These are phyloP conservation scores for Lepiota venenata DNA, from an alignment of 768 basidiomycete genomes.

Conservation along the genomic window DNA sequence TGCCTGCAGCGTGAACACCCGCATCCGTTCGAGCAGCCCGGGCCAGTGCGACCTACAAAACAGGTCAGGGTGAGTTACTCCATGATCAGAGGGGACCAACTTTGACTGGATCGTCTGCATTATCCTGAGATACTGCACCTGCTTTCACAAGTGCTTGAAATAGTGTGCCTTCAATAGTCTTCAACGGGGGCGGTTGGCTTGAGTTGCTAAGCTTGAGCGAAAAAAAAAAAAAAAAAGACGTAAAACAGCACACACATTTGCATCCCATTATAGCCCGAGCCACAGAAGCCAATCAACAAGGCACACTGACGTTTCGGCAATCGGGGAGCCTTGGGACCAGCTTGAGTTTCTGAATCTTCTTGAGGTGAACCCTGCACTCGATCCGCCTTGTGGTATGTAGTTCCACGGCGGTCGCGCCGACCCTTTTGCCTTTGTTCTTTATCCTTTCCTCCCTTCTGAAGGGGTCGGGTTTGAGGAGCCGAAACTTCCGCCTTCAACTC, in stretches of 20 bases:
- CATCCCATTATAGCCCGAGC: slow-evolving; percentile 91
- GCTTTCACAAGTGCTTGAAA: slow-evolving; percentile 87
- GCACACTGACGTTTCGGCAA: slow-evolving; percentile 85
- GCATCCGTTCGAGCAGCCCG: slow-evolving; percentile 96
- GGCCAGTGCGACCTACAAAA: slow-evolving; percentile 69
- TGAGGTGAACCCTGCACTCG: slow-evolving; percentile 16
- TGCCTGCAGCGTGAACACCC: slow-evolving; percentile 96
- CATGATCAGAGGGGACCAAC: slow-evolving; percentile 30
- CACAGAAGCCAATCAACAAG: slow-evolving; percentile 86
- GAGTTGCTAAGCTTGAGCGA: neutral
- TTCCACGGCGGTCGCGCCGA: slow-evolving; percentile 41
- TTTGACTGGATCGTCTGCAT: slow-evolving; percentile 87
- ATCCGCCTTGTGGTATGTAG: slow-evolving; percentile 32
- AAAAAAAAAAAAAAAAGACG: neutral
- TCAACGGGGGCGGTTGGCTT: slow-evolving; percentile 65
- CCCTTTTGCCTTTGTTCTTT: slow-evolving; percentile 28
- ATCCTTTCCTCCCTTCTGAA: slow-evolving; percentile 32
- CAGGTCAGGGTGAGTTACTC: neutral
- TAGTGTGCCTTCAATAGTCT: slow-evolving; percentile 87
- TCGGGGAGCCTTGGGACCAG: slow-evolving; percentile 46
- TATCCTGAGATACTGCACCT: slow-evolving; percentile 93
- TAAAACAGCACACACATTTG: slow-evolving; percentile 68
- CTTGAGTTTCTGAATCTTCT: slow-evolving; percentile 18
- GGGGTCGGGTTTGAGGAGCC: slow-evolving; percentile 1
- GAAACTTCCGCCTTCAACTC: neutral